These are phyloP conservation scores for Camellia lanceoleosa DNA, from an alignment of 148 eudicot genomes.

Conservation along the genomic window DNA sequence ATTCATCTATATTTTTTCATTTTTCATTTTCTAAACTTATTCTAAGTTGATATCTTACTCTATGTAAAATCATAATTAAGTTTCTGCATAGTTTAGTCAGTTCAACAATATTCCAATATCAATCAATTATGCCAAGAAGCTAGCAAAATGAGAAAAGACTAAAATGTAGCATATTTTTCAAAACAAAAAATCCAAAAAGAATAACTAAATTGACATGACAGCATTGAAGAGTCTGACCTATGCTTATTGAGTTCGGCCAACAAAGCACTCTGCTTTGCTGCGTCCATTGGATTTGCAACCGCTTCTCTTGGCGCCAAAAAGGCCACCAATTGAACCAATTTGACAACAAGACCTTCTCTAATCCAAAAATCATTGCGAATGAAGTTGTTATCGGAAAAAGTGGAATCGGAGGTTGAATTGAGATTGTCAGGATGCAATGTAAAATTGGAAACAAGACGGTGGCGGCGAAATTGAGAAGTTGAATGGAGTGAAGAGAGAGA, in stretches of 20 bases:
- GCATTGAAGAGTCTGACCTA: slow-evolving; percentile 37
- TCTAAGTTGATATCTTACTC: background rate
- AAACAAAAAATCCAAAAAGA: background rate
- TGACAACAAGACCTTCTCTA: slow-evolving; percentile 52
- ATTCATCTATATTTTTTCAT: background rate
- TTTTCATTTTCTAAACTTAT: background rate
- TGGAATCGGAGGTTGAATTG: slow-evolving; percentile 13
- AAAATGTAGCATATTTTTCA: background rate
- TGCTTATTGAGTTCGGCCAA: slow-evolving; percentile 84
- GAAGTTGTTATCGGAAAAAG: too few species aligned
- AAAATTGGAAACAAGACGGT: slow-evolving; percentile 16
- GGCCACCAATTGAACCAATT: slow-evolving; percentile 84
- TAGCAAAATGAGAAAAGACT: too few species aligned
- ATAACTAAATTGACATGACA: background rate
- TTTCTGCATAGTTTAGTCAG: background rate
- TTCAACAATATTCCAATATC: too few species aligned
- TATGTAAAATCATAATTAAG: background rate
- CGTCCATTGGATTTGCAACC: slow-evolving; percentile 72
- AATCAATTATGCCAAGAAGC: too few species aligned
- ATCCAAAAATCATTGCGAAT: slow-evolving; percentile 11
- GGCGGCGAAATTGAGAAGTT: slow-evolving; percentile 16
- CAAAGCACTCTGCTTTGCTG: slow-evolving; percentile 57
- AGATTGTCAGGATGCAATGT: slow-evolving; percentile 36
- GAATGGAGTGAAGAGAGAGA: slow-evolving; percentile 5
- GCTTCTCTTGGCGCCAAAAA: slow-evolving; percentile 65